Evolutionary conservation across 2,329 filamentous ascomycete species (phyloP).

Genomic region (Coniochaeta prunicola): DNA sequence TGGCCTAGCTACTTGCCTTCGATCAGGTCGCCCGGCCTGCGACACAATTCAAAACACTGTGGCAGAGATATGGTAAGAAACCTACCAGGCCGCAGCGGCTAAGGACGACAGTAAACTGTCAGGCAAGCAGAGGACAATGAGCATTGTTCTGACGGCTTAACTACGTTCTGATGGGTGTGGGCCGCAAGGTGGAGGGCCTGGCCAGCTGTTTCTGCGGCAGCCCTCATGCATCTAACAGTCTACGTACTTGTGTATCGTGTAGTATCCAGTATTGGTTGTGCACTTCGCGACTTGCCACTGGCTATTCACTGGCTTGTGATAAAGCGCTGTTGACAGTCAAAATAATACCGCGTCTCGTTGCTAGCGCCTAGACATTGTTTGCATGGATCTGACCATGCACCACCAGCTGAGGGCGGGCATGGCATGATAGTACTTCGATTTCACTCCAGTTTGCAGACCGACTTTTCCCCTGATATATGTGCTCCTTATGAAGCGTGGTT

Average conservation of each 20-base stretch:
- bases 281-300: background rate
- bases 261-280: background rate
- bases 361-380: background rate
- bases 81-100: background rate
- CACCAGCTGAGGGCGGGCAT: background rate
- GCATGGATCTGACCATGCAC: background rate
- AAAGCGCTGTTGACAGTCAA: background rate
- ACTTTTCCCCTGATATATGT: background rate
- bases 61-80: background rate
- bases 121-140: no score
- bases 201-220: background rate
- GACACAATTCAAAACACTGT: background rate
- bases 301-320: background rate
- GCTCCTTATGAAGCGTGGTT: background rate
- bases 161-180: background rate
- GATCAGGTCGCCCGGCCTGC: background rate
- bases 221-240: background rate
- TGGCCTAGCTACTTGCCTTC: background rate
- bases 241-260: no score
- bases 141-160: no score
- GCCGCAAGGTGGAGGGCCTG: background rate
- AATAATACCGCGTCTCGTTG: background rate
- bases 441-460: background rate
- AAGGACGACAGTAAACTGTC: background rate
- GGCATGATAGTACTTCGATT: background rate